A percentile compares a stretch with the other conserved stretches of the same genome.
These are phyloP conservation scores for Hirschfeldia incana DNA, from an alignment of 345 rosid species.

Conservation along the genomic window DNA sequence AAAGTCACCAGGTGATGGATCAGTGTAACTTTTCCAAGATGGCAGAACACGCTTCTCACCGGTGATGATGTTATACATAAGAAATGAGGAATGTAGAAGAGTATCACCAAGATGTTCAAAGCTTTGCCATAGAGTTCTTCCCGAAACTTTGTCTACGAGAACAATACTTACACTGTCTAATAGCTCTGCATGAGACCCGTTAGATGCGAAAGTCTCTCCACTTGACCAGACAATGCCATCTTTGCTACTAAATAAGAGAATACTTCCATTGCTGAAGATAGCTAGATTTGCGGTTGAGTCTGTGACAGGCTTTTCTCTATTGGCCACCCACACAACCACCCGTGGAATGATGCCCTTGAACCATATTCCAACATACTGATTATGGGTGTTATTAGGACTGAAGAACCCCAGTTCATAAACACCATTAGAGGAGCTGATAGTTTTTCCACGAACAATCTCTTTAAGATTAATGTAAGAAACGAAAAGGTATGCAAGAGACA, in stretches of 20 bases:
- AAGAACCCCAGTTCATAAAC: constrained; percentile 42
- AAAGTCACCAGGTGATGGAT: constrained; percentile 48
- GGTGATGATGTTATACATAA: constrained; percentile 21
- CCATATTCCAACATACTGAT: constrained; percentile 48
- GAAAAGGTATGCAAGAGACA: not conserved
- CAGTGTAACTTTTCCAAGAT: constrained; percentile 42
- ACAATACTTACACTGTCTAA: constrained; percentile 58
- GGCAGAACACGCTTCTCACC: constrained; percentile 27
- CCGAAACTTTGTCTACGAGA: constrained; percentile 37
- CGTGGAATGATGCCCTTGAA: constrained; percentile 24
- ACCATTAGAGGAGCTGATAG: constrained; percentile 21
- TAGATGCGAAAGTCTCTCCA: not conserved
- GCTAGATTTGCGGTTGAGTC: constrained; percentile 19
- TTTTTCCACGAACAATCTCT: constrained; percentile 4
- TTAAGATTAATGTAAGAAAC: not conserved
- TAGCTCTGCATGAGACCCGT: constrained; percentile 49
- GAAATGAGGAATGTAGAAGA: constrained; percentile 20
- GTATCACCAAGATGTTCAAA: constrained; percentile 41
- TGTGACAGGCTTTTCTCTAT: constrained; percentile 43
- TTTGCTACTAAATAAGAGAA: constrained; percentile 19
- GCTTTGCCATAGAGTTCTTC: constrained; percentile 33
- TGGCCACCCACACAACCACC: constrained; percentile 53
- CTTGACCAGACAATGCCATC: constrained; percentile 35
- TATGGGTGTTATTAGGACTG: constrained; percentile 13
- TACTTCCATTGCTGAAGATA: constrained; percentile 31